These are phyloP conservation scores for Schizothecium vesticola DNA, from an alignment of 495 filamentous ascomycete species.

Conservation along the genomic window DNA sequence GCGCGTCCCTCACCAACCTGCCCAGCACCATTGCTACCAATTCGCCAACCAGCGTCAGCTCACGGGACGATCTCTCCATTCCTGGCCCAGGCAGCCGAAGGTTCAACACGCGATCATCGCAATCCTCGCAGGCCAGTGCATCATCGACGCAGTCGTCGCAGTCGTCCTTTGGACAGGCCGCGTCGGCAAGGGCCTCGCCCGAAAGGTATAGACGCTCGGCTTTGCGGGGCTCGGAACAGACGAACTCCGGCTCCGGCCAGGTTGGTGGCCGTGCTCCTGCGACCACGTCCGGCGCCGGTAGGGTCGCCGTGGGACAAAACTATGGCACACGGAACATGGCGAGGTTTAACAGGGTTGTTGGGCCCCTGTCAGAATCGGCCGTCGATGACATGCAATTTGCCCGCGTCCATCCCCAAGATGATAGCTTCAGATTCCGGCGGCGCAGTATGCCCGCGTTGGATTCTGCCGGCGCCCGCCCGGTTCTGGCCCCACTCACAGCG, in stretches of 20 bases:
- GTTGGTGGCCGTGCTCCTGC: conserved; percentile 29
- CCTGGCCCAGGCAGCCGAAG: conserved; percentile 21
- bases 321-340: conserved; percentile 30
- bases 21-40: conserved; percentile 26
- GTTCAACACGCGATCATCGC: conserved; percentile 25
- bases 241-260: conserved; percentile 12
- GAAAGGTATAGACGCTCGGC: conserved; percentile 51
- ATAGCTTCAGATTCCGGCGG: conserved; percentile 71
- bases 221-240: conserved; percentile 38
- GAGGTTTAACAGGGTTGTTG: conserved; percentile 45
- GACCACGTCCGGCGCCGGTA: conserved; percentile 29
- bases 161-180: conserved; percentile 26
- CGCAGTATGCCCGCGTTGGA: conserved; percentile 81
- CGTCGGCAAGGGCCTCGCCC: conserved; percentile 40
- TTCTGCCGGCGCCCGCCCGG: conserved; percentile 47
- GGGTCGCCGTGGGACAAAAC: conserved; percentile 39
- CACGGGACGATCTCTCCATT: conserved; percentile 32
- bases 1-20: conserved; percentile 49
- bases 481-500: conserved; percentile 36
- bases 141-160: conserved; percentile 25
- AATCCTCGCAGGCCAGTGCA: conserved; percentile 25
- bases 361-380: conserved; percentile 29
- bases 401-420: conserved; percentile 47
- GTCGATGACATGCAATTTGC: conserved; percentile 52
- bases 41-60: conserved; percentile 11